phyloP scores from a whole-genome alignment of 768 basidiomycete genomes.

The Suillus placidus region DNA sequence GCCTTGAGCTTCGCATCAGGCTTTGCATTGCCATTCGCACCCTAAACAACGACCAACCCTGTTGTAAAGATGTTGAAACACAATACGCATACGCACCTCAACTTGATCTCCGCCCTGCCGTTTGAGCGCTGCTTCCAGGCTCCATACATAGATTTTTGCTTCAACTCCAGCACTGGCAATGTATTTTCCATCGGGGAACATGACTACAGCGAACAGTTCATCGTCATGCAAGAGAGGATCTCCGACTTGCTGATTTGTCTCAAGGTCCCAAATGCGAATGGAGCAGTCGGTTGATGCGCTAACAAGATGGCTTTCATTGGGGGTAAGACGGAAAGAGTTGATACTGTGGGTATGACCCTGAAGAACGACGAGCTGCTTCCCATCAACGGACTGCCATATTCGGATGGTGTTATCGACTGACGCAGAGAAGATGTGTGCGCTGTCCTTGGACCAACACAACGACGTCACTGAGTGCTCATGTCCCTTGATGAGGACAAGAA shows the following conservation, averaged over 20 bases:
- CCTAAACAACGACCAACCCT: background rate
- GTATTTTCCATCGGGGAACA: slow-evolving; percentile 74
- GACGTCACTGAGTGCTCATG: too few species aligned
- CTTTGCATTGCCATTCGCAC: background rate
- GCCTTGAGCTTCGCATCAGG: background rate
- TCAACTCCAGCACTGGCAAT: slow-evolving; percentile 85
- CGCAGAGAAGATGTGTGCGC: too few species aligned
- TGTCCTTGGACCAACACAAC: too few species aligned
- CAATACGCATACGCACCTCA: background rate
- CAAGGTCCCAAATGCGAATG: too few species aligned
- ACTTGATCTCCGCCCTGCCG: background rate
- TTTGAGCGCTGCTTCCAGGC: slow-evolving; percentile 44
- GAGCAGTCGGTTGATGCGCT: too few species aligned
- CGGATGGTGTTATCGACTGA: too few species aligned
- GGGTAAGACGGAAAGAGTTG: too few species aligned
- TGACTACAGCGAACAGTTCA: background rate
- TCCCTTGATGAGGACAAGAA: too few species aligned
- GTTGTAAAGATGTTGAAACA: background rate
- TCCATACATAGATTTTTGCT: slow-evolving; percentile 77
- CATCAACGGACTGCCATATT: too few species aligned
- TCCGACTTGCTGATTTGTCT: too few species aligned
- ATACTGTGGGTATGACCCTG: background rate
- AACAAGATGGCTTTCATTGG: too few species aligned
- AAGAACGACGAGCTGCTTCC: background rate
- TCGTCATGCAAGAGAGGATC: too few species aligned